Conservation (phyloP, 1,284 basidiomycete genomes). For the Ceratobasidium sp. region DNA sequence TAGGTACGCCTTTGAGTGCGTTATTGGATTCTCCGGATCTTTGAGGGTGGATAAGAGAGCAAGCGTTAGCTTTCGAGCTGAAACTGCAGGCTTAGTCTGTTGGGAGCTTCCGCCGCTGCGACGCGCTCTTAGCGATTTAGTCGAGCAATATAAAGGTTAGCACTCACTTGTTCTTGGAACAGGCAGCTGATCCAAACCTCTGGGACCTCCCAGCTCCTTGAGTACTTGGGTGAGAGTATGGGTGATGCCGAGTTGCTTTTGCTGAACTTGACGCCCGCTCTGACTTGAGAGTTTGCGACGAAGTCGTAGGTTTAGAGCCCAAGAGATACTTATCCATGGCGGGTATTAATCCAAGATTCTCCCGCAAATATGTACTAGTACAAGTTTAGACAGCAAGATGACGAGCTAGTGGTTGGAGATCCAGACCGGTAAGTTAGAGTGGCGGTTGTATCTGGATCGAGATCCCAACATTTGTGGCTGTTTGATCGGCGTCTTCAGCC, state of each 20-base stretch:
- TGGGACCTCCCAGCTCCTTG: not conserved
- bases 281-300: not conserved
- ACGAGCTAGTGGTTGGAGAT: not conserved
- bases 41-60: slow-evolving; percentile 43
- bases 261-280: slow-evolving; percentile 4
- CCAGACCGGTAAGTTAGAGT: not conserved
- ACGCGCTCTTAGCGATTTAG: not conserved
- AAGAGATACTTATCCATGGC: slow-evolving; percentile 21
- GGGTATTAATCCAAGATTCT: not conserved
- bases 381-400: not conserved
- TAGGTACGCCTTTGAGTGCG: slow-evolving; percentile 37
- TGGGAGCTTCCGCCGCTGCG: not conserved
- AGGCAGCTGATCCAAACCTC: not conserved
- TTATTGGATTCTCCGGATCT: slow-evolving; percentile 45
- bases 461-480: slow-evolving; percentile 28
- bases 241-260: slow-evolving; percentile 27
- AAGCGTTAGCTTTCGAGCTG: slow-evolving; percentile 27
- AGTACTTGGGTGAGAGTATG: not conserved
- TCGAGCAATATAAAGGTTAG: not conserved
- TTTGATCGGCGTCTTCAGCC: slow-evolving; percentile 19
- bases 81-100: not conserved
- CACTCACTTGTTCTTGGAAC: slow-evolving; percentile 7
- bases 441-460: slow-evolving; percentile 10
- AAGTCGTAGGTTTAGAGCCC: not conserved
- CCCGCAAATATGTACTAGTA: not conserved